Evolutionary conservation across 768 basidiomycete species (phyloP), one percentile per base, ranked within the genome.

Genomic region (Lepiota brunneoincarnata): DNA sequence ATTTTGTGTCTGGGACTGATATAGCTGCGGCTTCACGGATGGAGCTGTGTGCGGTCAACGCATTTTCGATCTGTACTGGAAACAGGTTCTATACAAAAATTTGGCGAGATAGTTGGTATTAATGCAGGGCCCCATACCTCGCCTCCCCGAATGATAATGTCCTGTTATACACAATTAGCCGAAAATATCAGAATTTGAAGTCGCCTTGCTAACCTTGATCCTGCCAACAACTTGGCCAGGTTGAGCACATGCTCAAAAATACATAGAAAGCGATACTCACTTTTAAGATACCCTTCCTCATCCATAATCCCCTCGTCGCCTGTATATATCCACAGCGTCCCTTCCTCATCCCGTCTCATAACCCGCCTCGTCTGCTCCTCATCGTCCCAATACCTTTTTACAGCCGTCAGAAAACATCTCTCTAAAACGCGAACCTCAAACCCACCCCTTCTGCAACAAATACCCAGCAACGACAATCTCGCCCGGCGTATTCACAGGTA

Each of bases 121-220:
- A 20, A 26, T 7, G 18, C 21, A 39, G 45, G 42, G 38, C 4
- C 23, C 42, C 70, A 10, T 56, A 86, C 87, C 77, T 93, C 91
- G 58, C 91, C 91, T 15, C 89, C 91, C 17, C 91, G 85, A 58
- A 93, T 92, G 60, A 93, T 91, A 49, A 92, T 81, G 65, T 93
- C 91, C 82, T 87, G 51, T 6, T 17, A 36, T 12, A 41, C 14
- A 35, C 31, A 15, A 14, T 56, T 28, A 17, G 11, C 5, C 34
- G 14, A 21, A 47, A 31, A 31, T 31, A 10, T 15, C 18, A n/a
- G 40, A 9, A 17, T 20, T 20, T 39, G 40, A 54, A 7, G 48
- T 9, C 24, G 17, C 28, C 24, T 47, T 18, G 58, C 67, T n/a
- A 59, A 84, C 86, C 79, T 92, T 92, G 51, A 84, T 86, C 54